These are phyloP conservation scores for Heterobasidion parviporum DNA, from an alignment of 1,284 basidiomycete genomes.

Conservation along the genomic window DNA sequence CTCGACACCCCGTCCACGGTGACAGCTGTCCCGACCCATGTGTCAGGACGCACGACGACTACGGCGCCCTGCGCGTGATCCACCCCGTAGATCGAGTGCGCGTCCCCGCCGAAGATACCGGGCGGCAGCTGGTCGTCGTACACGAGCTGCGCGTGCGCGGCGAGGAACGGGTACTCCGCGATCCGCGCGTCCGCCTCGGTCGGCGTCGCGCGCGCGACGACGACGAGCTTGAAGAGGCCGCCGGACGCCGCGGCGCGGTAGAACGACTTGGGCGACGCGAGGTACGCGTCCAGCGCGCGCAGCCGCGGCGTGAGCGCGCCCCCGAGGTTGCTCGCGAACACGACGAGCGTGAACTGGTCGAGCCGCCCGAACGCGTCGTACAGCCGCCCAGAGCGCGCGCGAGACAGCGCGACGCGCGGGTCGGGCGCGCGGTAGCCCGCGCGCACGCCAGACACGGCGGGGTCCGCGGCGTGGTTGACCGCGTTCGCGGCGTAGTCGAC, in stretches of 20 bases:
- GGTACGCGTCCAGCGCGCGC: not conserved
- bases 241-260: not conserved
- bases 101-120: conserved; percentile 25
- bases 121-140: conserved; percentile 27
- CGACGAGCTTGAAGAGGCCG: not conserved
- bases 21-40: conserved; percentile 56
- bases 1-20: conserved; percentile 35
- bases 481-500: not conserved
- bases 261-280: not conserved
- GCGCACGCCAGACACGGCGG: not conserved
- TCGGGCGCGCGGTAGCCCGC: not conserved
- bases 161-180: not conserved
- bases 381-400: not conserved
- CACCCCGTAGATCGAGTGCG: conserved; percentile 47
- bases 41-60: conserved; percentile 66
- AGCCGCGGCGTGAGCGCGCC: not conserved
- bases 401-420: not conserved
- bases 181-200: not conserved
- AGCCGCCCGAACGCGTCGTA: not conserved
- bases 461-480: not conserved
- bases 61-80: conserved; percentile 41
- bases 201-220: not conserved
- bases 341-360: not conserved
- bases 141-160: not conserved
- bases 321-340: not conserved